Conservation (phyloP, 805 yeast species). For the Saccharomycopsis malanga region DNA sequence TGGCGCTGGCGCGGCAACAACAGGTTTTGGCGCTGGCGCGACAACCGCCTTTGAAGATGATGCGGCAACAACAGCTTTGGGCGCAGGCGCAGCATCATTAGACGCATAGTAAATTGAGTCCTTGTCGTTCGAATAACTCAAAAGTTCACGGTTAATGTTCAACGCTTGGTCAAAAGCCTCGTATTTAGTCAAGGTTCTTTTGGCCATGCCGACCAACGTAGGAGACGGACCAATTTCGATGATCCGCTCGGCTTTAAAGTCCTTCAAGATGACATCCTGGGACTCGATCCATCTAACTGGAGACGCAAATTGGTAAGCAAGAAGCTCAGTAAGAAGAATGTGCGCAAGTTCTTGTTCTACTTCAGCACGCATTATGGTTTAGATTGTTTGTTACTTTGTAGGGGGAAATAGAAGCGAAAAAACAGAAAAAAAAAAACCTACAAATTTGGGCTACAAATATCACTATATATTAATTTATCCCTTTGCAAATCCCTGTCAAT, state of each 20-base stretch:
- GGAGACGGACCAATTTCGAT: slow-evolving; percentile 99
- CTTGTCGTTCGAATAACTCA: slow-evolving; percentile 92
- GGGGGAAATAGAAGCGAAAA: not conserved
- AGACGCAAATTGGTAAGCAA: slow-evolving; percentile 98
- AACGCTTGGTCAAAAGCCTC: slow-evolving; percentile 98
- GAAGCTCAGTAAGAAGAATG: slow-evolving; percentile 83
- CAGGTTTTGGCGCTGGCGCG: slow-evolving; percentile 26
- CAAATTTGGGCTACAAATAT: too few relatives aligned
- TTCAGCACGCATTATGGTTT: slow-evolving; percentile 58
- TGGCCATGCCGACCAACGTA: slow-evolving; percentile 97
- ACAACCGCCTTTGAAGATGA: slow-evolving; percentile 33
- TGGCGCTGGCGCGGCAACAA: slow-evolving; percentile 27
- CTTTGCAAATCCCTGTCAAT: too few relatives aligned
- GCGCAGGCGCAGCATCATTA: slow-evolving; percentile 48
- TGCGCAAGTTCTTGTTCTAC: slow-evolving; percentile 97
- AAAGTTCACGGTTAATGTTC: slow-evolving; percentile 76
- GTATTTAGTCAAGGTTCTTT: slow-evolving; percentile 92
- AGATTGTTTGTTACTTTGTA: not conserved
- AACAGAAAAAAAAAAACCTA: not conserved
- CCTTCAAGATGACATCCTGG: slow-evolving; percentile 93
- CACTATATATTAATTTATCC: too few relatives aligned
- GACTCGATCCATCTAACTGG: slow-evolving; percentile 99
- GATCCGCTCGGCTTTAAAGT: slow-evolving; percentile 91
- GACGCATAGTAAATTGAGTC: slow-evolving; percentile 89
- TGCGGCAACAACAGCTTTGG: slow-evolving; percentile 36